These are phyloP conservation scores for Marvania coccoides DNA, from an alignment of 139 green algal genomes.

Conservation along the genomic window DNA sequence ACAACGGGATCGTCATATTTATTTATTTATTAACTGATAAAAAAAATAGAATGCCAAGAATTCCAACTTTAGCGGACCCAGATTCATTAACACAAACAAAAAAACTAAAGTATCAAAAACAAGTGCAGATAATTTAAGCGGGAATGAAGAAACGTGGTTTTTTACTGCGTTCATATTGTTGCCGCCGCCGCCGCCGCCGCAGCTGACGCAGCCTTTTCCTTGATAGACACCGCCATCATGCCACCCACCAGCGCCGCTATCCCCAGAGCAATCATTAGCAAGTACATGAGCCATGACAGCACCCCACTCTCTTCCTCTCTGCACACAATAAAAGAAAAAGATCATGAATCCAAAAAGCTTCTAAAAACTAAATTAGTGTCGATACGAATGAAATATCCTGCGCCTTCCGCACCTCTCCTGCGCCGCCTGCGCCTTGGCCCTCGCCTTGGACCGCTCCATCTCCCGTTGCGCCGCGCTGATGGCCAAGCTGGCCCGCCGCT, in stretches of 20 bases:
- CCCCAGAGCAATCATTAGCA: not conserved
- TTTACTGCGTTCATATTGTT: not conserved
- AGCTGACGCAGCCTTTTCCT: no score
- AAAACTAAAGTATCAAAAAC: not conserved
- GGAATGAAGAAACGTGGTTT: not conserved
- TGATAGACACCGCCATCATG: not conserved
- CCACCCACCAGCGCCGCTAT: not conserved
- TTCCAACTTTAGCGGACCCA: not conserved
- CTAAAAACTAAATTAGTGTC: not conserved
- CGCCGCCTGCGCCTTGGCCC: not conserved
- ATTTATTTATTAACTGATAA: no score
- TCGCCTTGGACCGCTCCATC: not conserved
- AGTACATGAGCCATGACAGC: not conserved
- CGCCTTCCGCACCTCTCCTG: not conserved
- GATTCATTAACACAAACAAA: not conserved
- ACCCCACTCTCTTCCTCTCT: not conserved
- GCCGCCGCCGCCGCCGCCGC: not conserved
- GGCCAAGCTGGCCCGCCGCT: not conserved
- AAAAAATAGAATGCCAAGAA: no score
- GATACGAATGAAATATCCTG: not conserved
- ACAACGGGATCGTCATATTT: no score
- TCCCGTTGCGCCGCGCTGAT: not conserved
- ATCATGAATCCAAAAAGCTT: not conserved
- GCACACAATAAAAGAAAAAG: not conserved
- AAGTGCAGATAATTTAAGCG: not conserved